Evolutionary conservation across 1,284 basidiomycete genomes (phyloP), one percentile per base, ranked within the genome.

Genomic region (Austropuccinia psidii): DNA sequence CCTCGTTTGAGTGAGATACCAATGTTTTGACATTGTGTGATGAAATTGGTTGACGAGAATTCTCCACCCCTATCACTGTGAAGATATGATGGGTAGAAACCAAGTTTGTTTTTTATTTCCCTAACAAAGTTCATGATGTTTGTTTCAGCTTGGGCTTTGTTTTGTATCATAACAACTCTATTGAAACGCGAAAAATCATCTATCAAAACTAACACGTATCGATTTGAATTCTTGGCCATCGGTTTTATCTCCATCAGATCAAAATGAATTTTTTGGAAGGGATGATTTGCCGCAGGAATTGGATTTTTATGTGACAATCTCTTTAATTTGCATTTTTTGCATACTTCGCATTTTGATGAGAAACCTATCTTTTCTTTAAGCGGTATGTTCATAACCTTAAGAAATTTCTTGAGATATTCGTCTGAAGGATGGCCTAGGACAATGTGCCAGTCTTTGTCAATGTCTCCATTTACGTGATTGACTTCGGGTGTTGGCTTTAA

Each of bases 121-220:
- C n/a, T 37, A 5, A 52, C 4, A n/a, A 39, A 68, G 27, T 49
- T 35, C 19, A 37, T 31, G 19, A 68, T 43, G 41, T 21, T 6
- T 45, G 17, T 19, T 24, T 52, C 19, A 1, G 33, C 35, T 45
- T 66, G 27, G 5, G 7, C 21, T 35, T 66, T 66, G 21, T 49
- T 35, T 49, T 33, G 27, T 15, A 66, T 49, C 15, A 50, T 29
- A 54, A 50, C 31, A 19, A 67, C 49, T 37, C 24, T 27, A 54
- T 67, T 67, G n/a, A 39, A 52, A 19, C 21, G 1, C 4, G 64
- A 67, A 21, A 52, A 67, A 31, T 67, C 47, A 52, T 69, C 66
- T 1, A 69, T 45, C n/a, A 69, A 7, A 15, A 54, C 52, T 1
- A 69, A 15, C 21, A 68, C 29, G 21, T 69, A 58, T 47, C 49